Percentiles rank a stretch among this genome's conserved stretches.
Evolutionary conservation across 805 yeast species (phyloP).

Genomic region (Saturnispora gosingensis): DNA sequence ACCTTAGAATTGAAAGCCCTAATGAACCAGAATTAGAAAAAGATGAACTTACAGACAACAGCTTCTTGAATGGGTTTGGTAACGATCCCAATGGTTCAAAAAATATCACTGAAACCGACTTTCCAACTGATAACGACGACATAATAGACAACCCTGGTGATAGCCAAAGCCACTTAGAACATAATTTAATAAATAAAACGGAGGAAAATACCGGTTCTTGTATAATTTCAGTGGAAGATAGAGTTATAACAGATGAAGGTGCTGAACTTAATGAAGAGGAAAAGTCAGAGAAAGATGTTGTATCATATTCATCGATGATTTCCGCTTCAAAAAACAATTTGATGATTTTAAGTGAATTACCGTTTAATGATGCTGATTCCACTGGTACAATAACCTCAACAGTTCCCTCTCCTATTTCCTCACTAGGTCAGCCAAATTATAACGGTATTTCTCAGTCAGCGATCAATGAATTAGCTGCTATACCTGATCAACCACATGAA

Average conservation of each 20-base stretch:
- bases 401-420: constrained; percentile 26
- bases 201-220: neutral
- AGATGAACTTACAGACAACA: neutral
- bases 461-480: constrained; percentile 68
- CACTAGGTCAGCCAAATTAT: constrained; percentile 29
- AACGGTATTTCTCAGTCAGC: constrained; percentile 47
- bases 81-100: neutral
- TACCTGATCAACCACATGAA: constrained; percentile 68
- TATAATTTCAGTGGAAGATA: neutral
- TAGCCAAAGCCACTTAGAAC: neutral
- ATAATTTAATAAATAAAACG: neutral
- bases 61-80: neutral
- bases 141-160: neutral
- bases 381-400: constrained; percentile 19
- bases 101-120: no score
- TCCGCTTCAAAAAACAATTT: neutral
- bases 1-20: constrained; percentile 32
- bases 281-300: neutral
- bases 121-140: neutral
- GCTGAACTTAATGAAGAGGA: neutral
- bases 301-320: neutral
- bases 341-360: constrained; percentile 18
- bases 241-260: neutral
- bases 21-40: neutral
- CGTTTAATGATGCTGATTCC: constrained; percentile 16